Base-by-base conservation (phyloP, 2,329 filamentous ascomycete species). In the Ophiostoma ips region DNA sequence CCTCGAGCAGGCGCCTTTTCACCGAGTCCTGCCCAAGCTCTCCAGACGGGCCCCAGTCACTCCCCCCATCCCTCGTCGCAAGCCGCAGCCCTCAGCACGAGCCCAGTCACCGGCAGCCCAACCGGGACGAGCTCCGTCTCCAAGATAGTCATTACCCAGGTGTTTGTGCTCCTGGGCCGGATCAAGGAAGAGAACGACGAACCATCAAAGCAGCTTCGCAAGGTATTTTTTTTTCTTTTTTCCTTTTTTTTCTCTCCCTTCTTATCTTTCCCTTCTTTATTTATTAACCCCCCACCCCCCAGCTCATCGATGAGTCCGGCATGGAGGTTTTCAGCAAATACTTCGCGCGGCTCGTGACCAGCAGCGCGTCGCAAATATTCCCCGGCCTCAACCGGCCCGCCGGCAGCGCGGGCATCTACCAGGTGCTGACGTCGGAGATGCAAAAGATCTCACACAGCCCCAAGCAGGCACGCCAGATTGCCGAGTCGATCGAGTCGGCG, bases 251-350 rank as follows among this genome's bases (percentile, higher is more conserved):
- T 6, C 11, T 31, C 30, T 6, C 6, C n/a, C 12, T 34, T 34
- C 16, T n/a, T n/a, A n/a, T n/a, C n/a, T n/a, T n/a, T n/a, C n/a
- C n/a, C n/a, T n/a, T n/a, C n/a, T n/a, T n/a, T n/a, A n/a, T n/a
- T n/a, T n/a, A n/a, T n/a, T n/a, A n/a, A 15, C n/a, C 2, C 16
- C 10, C 18, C 35, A 48, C 37, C 21, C n/a, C 10, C 18, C 57
- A 95, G 86, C 81, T 96, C 65, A 84, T 96, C 71, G 83, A 95
- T 79, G 89, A 90, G 62, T 83, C 94, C 88, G 89, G 89, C 64
- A 98, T 98, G 90, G 94, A 98, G 75, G 88, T 95, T 64, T 95
- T 89, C 66, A 82, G 87, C 54, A 94, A 89, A 72, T 95, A 92
- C 68, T 94, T 98, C 68, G 83, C 87, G 67, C 87, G 90, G 68